Conservation (phyloP, 164 flowering plant species). For the Piper longum region DNA sequence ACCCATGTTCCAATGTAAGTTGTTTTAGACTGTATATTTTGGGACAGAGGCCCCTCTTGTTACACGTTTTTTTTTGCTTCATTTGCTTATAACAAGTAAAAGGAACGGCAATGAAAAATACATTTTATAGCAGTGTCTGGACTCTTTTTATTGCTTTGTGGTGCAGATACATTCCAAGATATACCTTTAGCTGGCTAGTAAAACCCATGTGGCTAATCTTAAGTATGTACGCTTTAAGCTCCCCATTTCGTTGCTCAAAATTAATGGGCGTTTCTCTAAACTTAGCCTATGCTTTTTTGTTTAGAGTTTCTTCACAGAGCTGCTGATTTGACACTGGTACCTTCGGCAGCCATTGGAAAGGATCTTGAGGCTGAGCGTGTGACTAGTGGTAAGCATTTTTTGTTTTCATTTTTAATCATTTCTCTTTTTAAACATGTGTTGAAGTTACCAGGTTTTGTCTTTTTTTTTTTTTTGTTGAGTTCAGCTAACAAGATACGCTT, state of each 20-base stretch:
- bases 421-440: neutral
- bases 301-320: slow-evolving; percentile 92
- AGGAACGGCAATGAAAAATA: neutral
- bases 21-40: slow-evolving; percentile 4
- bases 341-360: slow-evolving; percentile 80
- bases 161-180: slow-evolving; percentile 94
- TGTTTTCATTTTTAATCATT: neutral
- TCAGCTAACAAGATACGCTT: slow-evolving; percentile 81
- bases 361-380: slow-evolving; percentile 66
- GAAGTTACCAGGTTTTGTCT: neutral
- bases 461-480: neutral
- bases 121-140: neutral
- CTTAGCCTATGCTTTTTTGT: slow-evolving; percentile 4
- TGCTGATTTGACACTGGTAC: slow-evolving; percentile 95
- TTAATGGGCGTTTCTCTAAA: slow-evolving; percentile 2
- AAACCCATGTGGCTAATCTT: slow-evolving; percentile 89
- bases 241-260: neutral
- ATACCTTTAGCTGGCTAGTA: slow-evolving; percentile 97
- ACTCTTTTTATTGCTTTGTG: neutral
- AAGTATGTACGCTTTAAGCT: slow-evolving; percentile 40
- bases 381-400: slow-evolving; percentile 45
- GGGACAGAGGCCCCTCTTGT: neutral
- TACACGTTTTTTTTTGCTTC: neutral
- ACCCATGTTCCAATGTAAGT: slow-evolving; percentile 99
- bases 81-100: neutral